Evolutionary conservation across 768 basidiomycete genomes (phyloP).

Genomic region (Russula olivacea): DNA sequence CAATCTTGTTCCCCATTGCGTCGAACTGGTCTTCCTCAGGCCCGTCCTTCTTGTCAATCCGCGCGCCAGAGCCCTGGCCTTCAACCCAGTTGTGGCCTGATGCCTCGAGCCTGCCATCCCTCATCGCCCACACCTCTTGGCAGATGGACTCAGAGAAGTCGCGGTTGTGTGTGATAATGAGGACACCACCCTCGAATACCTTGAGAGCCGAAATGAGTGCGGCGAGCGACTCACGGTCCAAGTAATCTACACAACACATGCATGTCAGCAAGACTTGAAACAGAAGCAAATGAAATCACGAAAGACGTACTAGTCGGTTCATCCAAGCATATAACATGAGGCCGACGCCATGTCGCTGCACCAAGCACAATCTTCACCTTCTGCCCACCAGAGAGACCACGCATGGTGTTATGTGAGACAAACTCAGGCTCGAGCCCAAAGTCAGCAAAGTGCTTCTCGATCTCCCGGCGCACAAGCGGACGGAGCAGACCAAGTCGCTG

Average conservation of each 20-base stretch:
- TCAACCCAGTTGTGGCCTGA: conserved; percentile 99
- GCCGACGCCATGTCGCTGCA: conserved; percentile 98
- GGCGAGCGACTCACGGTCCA: conserved; percentile 98
- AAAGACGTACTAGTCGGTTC: conserved; percentile 79
- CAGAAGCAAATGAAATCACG: background rate
- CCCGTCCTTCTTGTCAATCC: conserved; percentile 91
- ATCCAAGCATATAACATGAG: conserved; percentile 94
- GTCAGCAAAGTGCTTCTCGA: conserved; percentile 99
- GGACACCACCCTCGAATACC: conserved; percentile 96
- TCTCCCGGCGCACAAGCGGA: conserved; percentile 96
- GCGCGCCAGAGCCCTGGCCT: conserved; percentile 90
- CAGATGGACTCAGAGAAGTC: conserved; percentile 99
- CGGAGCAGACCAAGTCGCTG: conserved; percentile 92
- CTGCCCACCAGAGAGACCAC: conserved; percentile 96
- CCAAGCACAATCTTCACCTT: conserved; percentile 99
- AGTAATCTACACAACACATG: conserved; percentile 63
- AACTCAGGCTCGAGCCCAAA: conserved; percentile 99
- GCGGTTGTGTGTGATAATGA: conserved; percentile 95
- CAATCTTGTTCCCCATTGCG: conserved; percentile 98
- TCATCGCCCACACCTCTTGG: conserved; percentile 99
- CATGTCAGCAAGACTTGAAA: conserved; percentile 11
- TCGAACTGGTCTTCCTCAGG: conserved; percentile 91
- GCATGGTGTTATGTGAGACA: conserved; percentile 98
- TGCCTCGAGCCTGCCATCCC: conserved; percentile 90
- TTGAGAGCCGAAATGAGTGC: conserved; percentile 98